These are phyloP conservation scores for Tephrocybe sp. DNA, from an alignment of 768 basidiomycete species.

Conservation along the genomic window DNA sequence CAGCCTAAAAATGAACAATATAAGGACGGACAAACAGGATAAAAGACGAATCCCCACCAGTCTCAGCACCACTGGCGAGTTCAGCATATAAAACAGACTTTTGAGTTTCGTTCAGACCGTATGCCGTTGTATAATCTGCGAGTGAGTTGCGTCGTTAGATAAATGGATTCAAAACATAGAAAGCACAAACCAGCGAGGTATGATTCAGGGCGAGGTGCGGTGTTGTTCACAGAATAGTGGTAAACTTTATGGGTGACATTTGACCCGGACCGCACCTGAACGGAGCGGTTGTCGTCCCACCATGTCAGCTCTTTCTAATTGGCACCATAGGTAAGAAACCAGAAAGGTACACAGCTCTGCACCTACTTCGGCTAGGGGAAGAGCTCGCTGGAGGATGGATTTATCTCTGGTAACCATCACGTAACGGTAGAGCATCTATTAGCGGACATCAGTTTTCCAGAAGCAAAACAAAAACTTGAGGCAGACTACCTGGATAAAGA, in stretches of 20 bases:
- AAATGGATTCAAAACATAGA: not conserved
- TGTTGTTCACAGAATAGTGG: slow-evolving; percentile 77
- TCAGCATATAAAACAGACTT: slow-evolving; percentile 75
- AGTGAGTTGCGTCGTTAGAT: slow-evolving; percentile 14
- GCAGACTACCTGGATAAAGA: slow-evolving; percentile 70
- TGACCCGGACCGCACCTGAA: slow-evolving; percentile 66
- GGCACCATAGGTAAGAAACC: not conserved
- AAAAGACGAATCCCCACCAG: slow-evolving; percentile 38
- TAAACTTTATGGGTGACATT: slow-evolving; percentile 63
- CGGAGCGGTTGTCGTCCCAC: slow-evolving; percentile 77
- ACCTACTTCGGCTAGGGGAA: slow-evolving; percentile 79
- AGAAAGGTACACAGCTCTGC: not conserved
- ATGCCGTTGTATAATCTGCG: slow-evolving; percentile 82
- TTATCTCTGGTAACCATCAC: slow-evolving; percentile 69
- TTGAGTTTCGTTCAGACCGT: slow-evolving; percentile 64
- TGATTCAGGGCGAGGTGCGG: slow-evolving; percentile 87
- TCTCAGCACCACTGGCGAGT: slow-evolving; percentile 86
- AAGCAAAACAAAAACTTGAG: not conserved
- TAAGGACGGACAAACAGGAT: not conserved
- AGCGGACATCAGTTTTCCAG: not conserved
- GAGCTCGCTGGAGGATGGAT: slow-evolving; percentile 69
- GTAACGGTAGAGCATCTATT: slow-evolving; percentile 88
- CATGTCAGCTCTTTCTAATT: slow-evolving; percentile 72
- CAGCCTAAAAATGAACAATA: slow-evolving; percentile 28
- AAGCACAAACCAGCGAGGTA: slow-evolving; percentile 53